A percentile compares a stretch with the other conserved stretches of the same genome.
Evolutionary conservation across 2,329 filamentous ascomycete species (phyloP).

Genomic region (Ascochyta lentis): DNA sequence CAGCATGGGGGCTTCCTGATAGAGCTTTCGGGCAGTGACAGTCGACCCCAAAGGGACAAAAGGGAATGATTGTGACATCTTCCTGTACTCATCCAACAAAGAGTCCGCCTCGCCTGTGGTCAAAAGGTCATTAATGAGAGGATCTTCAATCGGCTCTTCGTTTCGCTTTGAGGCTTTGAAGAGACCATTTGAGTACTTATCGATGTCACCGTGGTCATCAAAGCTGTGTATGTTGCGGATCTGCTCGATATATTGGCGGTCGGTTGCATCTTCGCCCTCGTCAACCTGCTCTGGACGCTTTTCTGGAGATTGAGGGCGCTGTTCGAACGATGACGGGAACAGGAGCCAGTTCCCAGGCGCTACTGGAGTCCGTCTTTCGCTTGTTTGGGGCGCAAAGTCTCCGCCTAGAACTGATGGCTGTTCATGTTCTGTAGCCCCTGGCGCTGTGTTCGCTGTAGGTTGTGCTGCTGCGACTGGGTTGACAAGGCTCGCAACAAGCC

Average conservation of each 20-base stretch:
- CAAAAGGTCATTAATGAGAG: constrained; percentile 28
- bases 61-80: constrained; percentile 39
- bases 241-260: constrained; percentile 34
- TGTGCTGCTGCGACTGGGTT: constrained; percentile 13
- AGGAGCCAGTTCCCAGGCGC: constrained; percentile 40
- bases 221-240: constrained; percentile 38
- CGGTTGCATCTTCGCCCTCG: constrained; percentile 22
- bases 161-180: constrained; percentile 24
- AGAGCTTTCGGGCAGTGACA: constrained; percentile 26
- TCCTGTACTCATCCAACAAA: constrained; percentile 35
- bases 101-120: constrained; percentile 34
- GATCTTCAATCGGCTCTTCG: constrained; percentile 33
- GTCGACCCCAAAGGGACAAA: constrained; percentile 36
- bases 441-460: neutral
- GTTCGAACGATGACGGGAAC: constrained; percentile 34
- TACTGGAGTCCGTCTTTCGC: constrained; percentile 5
- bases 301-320: constrained; percentile 7
- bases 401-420: neutral
- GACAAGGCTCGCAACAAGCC: constrained; percentile 41
- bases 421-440: neutral
- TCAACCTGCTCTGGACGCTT: constrained; percentile 4
- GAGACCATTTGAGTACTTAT: constrained; percentile 17
- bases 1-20: constrained; percentile 39
- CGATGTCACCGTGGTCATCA: constrained; percentile 21
- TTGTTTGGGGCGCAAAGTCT: neutral